A percentile compares a stretch with the other conserved stretches of the same genome.
These are phyloP conservation scores for Leavenworthia alabamica DNA, from an alignment of 345 rosid genomes.

Conservation along the genomic window DNA sequence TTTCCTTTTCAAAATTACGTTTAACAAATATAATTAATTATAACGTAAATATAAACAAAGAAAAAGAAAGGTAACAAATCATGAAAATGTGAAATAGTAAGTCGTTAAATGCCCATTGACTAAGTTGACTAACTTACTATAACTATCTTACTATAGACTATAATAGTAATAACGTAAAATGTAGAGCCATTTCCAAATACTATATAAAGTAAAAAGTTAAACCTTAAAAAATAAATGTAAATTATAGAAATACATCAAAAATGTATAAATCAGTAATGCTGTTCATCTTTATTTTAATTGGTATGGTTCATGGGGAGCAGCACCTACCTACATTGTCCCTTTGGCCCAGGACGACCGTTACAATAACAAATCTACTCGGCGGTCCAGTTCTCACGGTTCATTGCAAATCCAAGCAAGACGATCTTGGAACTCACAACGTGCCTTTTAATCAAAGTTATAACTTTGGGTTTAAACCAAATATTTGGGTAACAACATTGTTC, in stretches of 20 bases:
- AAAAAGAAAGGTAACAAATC: too few species aligned
- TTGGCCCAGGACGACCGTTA: neutral
- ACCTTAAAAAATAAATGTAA: too few species aligned
- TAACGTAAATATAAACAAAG: neutral
- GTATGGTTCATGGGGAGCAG: neutral
- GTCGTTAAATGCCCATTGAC: too few species aligned
- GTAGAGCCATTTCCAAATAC: too few species aligned
- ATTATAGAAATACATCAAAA: neutral
- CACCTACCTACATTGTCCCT: too few species aligned
- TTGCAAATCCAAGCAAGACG: slow-evolving; percentile 12
- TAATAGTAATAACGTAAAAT: too few species aligned
- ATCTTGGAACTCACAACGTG: neutral
- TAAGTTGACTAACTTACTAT: too few species aligned
- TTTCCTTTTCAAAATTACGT: too few species aligned
- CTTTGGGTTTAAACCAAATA: slow-evolving; percentile 1
- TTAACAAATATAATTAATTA: too few species aligned
- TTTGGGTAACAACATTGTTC: slow-evolving; percentile 13
- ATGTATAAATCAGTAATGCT: neutral
- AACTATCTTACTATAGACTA: too few species aligned
- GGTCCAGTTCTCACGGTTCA: slow-evolving; percentile 17
- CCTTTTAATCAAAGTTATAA: neutral
- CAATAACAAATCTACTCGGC: neutral
- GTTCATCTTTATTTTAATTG: neutral
- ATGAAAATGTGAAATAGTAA: too few species aligned
- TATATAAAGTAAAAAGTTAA: too few species aligned